A percentile compares a stretch with the other conserved stretches of the same genome.
phyloP scores from a whole-genome alignment of 1,284 basidiomycete genomes.

The Coniferiporia sulphurascens region DNA sequence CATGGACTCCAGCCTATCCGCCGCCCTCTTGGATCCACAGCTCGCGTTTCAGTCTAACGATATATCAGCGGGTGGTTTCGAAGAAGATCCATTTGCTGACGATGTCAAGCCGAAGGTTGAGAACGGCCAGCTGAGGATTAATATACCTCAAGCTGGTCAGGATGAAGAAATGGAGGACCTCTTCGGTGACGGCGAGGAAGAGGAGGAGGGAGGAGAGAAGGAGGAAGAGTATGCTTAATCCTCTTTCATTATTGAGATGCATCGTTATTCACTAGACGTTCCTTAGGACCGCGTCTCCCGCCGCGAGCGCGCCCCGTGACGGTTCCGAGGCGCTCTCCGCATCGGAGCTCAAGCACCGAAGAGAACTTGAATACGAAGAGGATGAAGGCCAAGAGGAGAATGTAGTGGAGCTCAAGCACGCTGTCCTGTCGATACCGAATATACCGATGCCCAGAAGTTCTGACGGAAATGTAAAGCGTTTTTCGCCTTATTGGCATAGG shows the following conservation, averaged over 20 bases:
- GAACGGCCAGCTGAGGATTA: neutral
- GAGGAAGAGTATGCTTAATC: neutral
- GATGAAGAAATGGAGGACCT: slow-evolving; percentile 73
- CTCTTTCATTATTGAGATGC: neutral
- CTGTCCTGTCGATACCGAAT: slow-evolving; percentile 71
- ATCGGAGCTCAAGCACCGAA: slow-evolving; percentile 61
- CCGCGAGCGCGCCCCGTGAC: slow-evolving; percentile 34
- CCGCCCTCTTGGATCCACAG: neutral
- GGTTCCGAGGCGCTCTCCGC: slow-evolving; percentile 65
- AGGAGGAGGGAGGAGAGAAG: slow-evolving; percentile 29
- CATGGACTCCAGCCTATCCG: neutral
- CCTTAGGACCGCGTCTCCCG: slow-evolving; percentile 21
- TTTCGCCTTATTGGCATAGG: neutral
- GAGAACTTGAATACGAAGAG: slow-evolving; percentile 77
- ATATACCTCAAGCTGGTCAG: slow-evolving; percentile 23
- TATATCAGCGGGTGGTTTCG: neutral
- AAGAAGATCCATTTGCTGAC: neutral
- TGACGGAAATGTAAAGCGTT: slow-evolving; percentile 57
- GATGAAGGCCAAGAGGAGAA: slow-evolving; percentile 60
- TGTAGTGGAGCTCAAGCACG: slow-evolving; percentile 55
- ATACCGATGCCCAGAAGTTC: slow-evolving; percentile 68
- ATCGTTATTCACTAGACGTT: slow-evolving; percentile 18
- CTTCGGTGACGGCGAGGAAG: slow-evolving; percentile 69
- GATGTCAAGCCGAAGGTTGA: neutral
- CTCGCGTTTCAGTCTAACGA: neutral